Conservation (phyloP, 2,329 filamentous ascomycete species). For the Coleophoma cylindrospora region DNA sequence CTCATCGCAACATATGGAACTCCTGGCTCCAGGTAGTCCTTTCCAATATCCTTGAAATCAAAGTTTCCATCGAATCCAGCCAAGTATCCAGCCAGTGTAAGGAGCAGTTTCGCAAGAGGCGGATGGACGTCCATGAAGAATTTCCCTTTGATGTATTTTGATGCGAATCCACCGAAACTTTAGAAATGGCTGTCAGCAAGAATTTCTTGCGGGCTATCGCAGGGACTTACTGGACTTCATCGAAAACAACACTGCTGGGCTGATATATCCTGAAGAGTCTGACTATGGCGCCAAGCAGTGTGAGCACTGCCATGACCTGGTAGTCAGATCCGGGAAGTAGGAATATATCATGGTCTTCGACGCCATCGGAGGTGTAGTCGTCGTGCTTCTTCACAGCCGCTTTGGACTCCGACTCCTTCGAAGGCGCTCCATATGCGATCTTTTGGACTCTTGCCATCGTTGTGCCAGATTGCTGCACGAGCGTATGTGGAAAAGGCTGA, state of each 20-base stretch:
- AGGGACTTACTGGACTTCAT: constrained; percentile 91
- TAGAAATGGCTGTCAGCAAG: constrained; percentile 11
- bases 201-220: not conserved
- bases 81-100: constrained; percentile 90
- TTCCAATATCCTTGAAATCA: constrained; percentile 99
- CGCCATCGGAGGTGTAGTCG: constrained; percentile 72
- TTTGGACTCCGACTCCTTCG: constrained; percentile 9
- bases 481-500: constrained; percentile 10
- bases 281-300: constrained; percentile 70
- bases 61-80: constrained; percentile 94
- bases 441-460: constrained; percentile 21
- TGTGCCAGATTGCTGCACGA: constrained; percentile 5
- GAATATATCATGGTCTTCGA: constrained; percentile 89
- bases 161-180: constrained; percentile 95
- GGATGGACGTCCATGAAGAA: constrained; percentile 99
- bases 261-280: constrained; percentile 95
- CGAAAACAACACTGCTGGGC: constrained; percentile 93
- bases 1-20: constrained; percentile 99
- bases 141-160: constrained; percentile 97
- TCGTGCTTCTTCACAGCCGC: constrained; percentile 20
- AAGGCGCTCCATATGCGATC: constrained; percentile 2
- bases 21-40: constrained; percentile 91
- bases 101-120: constrained; percentile 91
- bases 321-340: constrained; percentile 81
- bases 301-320: constrained; percentile 67